Evolutionary conservation across 2,329 filamentous ascomycete genomes (phyloP), one percentile per base, ranked within the genome.

Genomic region (Aspergillus brunneoviolaceus): DNA sequence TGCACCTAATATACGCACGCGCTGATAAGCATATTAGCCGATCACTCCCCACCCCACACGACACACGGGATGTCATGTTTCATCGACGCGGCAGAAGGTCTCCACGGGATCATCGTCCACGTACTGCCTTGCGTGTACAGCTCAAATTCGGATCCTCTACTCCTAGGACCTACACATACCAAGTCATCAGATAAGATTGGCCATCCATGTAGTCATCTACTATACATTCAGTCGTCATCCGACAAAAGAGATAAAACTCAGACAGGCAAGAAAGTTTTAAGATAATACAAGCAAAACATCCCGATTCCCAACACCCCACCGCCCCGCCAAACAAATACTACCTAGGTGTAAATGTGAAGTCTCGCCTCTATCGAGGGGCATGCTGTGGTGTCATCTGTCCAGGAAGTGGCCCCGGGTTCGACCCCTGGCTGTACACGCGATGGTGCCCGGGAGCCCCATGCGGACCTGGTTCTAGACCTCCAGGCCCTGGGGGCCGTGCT

Each of bases 361-460:
- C 23, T 5, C 19, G 11, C 39, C 7, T 61, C 54, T 65, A 69
- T 51, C 71, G 72, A 62, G 69, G 67, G 9, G 69, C 67, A 23
- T 71, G 70, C 33, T 69, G 65, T 9, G 68, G 71, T 21, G 69
- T 66, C 52, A 73, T 57, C 35, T 63, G 53, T 4, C 70, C 69
- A 10, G 70, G 68, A 49, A 69, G 63, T n/a, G 65, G 64, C 5
- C 72, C 70, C 25, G 68, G 58, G 57, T 67, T 65, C 2, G 72
- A 74, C 10, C 74, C 72, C 57, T 76, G 74, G 48, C 75, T 77
- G 63, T 76, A 76, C 7, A 72, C 74, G 19, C 74, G 72, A 56
- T 77, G 73, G 61, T 77, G 75, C 12, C 65, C 65, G 0, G 63
- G 47, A 5, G 39, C 51, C 19, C 61, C 59, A 39, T 65, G 60